Base-by-base conservation (phyloP, 495 filamentous ascomycete species). In the Baudoinia panamericana region DNA sequence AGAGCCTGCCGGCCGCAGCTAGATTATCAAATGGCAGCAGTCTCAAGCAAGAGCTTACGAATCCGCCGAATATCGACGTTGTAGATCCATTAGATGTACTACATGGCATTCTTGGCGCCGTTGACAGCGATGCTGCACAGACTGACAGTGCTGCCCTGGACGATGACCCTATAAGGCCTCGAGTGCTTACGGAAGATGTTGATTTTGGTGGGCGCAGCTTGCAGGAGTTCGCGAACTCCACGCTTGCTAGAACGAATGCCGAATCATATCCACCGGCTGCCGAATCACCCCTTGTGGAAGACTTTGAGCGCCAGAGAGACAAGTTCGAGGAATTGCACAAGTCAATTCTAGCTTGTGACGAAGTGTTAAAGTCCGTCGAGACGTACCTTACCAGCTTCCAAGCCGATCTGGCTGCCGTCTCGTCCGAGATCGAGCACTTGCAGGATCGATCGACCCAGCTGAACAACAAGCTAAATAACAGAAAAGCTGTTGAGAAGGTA, bases 331-430 rank as follows among this genome's bases (percentile, higher is more conserved):
- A 93, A 32, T 68, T 97, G 23, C 90, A 96, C 57, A 74, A 72
- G 38, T 86, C 86, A 6, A 95, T 97, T 47, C 60, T 68, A 23
- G 82, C 82, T 21, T 96, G 90, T 57, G 87, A 97, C 59, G 82
- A 93, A 51, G 84, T 97, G 29, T 74, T 95, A 28, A 80, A 75
- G 55, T 93, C 92, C 1, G 87, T 97, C 32, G 88, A 97, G 61
- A 71, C 72, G 13, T 95, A 94, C 55, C 63, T 97, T 35, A 82
- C 82, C 30, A 84, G 79, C 55, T 97, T 97, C 53, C 85, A 87
- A 60, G 80, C 80, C 35, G 90, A 97, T 57, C 69, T 97, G 11
- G 86, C 84, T 3, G 72, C 73, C 1, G 92, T 97, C 5, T 94
- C 90, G 7, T 76, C 83, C 3, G 90, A 97, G 54, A 97, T 97